Conservation (phyloP, 2,329 filamentous ascomycete genomes). For the Plenodomus tracheiphilus region DNA sequence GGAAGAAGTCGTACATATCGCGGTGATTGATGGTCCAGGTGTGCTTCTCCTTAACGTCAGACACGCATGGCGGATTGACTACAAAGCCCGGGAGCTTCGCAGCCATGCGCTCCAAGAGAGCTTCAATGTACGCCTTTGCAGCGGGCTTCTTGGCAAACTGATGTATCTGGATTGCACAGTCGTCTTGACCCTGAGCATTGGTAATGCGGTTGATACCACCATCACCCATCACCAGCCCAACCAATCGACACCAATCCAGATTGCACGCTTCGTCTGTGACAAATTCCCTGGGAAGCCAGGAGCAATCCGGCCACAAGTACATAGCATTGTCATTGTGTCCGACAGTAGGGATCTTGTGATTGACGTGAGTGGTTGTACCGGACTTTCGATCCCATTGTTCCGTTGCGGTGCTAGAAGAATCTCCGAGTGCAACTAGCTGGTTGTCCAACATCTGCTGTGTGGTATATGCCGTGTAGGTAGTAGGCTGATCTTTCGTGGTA, state of each 20-base stretch:
- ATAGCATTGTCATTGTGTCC: slow-evolving; percentile 6
- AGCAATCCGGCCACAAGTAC: slow-evolving; percentile 6
- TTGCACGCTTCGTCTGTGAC: slow-evolving; percentile 5
- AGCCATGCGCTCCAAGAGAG: slow-evolving; percentile 5
- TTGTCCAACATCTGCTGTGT: slow-evolving; percentile 6
- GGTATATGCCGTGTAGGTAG: slow-evolving; percentile 6
- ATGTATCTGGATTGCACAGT: slow-evolving; percentile 6
- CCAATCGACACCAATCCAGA: slow-evolving; percentile 6
- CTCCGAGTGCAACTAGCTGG: slow-evolving; percentile 2
- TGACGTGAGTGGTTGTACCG: slow-evolving; percentile 4
- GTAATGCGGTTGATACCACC: slow-evolving; percentile 6
- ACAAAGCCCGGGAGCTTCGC: slow-evolving; percentile 5
- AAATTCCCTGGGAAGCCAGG: slow-evolving; percentile 7
- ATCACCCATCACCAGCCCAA: slow-evolving; percentile 6
- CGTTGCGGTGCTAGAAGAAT: slow-evolving; percentile 3
- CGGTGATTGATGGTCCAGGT: slow-evolving; percentile 6
- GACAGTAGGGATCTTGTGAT: slow-evolving; percentile 6
- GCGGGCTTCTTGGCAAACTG: slow-evolving; percentile 3
- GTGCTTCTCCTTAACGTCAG: slow-evolving; percentile 4
- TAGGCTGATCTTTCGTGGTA: slow-evolving; percentile 6
- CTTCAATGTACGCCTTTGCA: slow-evolving; percentile 5
- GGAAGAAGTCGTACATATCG: slow-evolving; percentile 6
- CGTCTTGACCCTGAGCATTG: slow-evolving; percentile 4
- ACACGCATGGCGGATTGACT: slow-evolving; percentile 4
- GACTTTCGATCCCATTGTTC: slow-evolving; percentile 4